Evolutionary conservation across 352 stramenopile genomes (phyloP).

Genomic region (Globisporangium yorkense): DNA sequence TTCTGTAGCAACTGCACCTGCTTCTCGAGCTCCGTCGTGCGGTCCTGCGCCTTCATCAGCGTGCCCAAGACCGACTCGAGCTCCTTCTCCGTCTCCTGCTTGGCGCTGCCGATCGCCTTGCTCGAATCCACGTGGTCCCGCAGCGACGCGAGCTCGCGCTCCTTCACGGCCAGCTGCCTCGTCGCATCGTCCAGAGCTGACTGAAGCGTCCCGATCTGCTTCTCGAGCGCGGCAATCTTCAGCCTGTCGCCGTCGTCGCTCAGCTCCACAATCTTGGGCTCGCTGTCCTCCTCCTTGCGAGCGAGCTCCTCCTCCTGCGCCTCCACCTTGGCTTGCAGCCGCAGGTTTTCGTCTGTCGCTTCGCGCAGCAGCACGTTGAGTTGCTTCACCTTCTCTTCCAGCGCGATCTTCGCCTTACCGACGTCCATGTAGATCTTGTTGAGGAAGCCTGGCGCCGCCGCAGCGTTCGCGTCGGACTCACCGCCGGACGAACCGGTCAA

Average conservation of each 20-base stretch:
- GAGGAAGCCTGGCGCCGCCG: conserved; percentile 38
- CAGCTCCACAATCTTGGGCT: conserved; percentile 17
- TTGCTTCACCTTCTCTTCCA: conserved; percentile 68
- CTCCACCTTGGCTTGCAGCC: conserved; percentile 20
- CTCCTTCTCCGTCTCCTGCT: conserved; percentile 17
- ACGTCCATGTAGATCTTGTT: conserved; percentile 81
- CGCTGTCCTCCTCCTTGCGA: background rate
- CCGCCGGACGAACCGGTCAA: conserved; percentile 1
- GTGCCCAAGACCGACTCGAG: conserved; percentile 14
- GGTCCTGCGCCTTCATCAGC: conserved; percentile 22
- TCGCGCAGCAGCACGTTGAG: conserved; percentile 37
- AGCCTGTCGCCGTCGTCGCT: conserved; percentile 8
- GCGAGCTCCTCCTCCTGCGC: conserved; percentile 1
- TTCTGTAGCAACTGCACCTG: conserved; percentile 35
- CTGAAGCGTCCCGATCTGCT: conserved; percentile 18
- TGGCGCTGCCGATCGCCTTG: conserved; percentile 8
- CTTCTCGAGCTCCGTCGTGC: conserved; percentile 20
- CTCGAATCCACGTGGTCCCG: too few species aligned
- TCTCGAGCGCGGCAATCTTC: conserved; percentile 16
- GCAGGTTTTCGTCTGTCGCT: conserved; percentile 45
- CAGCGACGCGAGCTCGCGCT: conserved; percentile 24
- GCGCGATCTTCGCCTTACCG: conserved; percentile 64
- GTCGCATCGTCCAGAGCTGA: conserved; percentile 1
- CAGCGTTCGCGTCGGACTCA: conserved; percentile 4
- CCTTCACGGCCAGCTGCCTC: conserved; percentile 11